phyloP scores from a whole-genome alignment of 2,329 filamentous ascomycete species.

The Ceratocystis huliohia region DNA sequence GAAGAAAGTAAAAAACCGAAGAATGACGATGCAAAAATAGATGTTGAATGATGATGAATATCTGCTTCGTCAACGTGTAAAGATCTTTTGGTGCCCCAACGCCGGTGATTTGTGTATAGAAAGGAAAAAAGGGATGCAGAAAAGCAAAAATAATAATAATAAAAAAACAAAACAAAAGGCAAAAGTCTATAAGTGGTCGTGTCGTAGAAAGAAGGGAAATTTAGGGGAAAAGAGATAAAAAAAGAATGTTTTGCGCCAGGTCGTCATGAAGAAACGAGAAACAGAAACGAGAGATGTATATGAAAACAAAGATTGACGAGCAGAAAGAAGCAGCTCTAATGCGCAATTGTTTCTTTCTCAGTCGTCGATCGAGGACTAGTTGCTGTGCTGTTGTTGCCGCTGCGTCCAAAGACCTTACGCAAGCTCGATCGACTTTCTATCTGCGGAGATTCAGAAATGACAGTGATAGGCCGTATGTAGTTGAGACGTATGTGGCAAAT shows the following conservation, averaged over 20 bases:
- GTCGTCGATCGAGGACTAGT: conserved; percentile 41
- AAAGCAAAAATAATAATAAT: conserved; percentile 18
- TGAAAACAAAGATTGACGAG: conserved; percentile 14
- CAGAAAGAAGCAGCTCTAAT: conserved; percentile 31
- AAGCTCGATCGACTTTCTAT: conserved; percentile 36
- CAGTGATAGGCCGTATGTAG: conserved; percentile 43
- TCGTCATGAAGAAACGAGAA: conserved; percentile 21
- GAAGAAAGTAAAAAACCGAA: background rate
- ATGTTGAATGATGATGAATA: background rate
- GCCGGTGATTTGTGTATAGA: conserved; percentile 2
- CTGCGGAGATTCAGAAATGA: conserved; percentile 28
- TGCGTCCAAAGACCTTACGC: conserved; percentile 46
- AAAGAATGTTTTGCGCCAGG: background rate
- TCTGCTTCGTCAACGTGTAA: conserved; percentile 4
- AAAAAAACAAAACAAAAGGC: conserved; percentile 24
- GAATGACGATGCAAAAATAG: conserved; percentile 8
- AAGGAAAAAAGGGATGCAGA: conserved; percentile 4
- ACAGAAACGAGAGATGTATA: conserved; percentile 11
- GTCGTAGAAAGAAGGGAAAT: background rate
- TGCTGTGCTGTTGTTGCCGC: conserved; percentile 26
- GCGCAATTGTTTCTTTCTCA: conserved; percentile 35
- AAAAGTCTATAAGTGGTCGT: conserved; percentile 22
- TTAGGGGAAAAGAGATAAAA: no score
- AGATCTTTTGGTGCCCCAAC: conserved; percentile 7
- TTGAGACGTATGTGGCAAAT: conserved; percentile 75